Evolutionary conservation across 2,329 filamentous ascomycete genomes (phyloP), one percentile per base, ranked within the genome.

Genomic region (Talaromyces verruculosus): DNA sequence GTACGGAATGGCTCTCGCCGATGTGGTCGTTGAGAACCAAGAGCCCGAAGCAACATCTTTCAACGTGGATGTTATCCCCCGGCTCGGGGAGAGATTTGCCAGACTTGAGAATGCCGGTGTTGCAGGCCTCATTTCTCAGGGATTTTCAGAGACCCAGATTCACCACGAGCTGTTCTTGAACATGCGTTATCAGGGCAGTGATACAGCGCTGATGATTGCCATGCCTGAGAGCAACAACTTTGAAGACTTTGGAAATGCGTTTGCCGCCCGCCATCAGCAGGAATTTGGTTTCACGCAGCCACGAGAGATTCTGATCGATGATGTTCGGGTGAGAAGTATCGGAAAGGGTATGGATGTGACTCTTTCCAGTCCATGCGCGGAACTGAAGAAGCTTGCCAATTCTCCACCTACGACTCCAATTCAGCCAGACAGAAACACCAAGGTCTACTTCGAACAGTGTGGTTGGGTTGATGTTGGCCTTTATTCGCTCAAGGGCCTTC

Each of bases 151-250:
- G 0, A 70, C 75, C 8, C 72, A 72, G 0, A 71, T 83, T 43
- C 45, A 67, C 2, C 68, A 74, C 8, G 74, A 79, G 19, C 73
- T 77, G 35, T 79, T 75, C 19, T 72, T 83, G 1, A 78, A 78
- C 41, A 71, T 83, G 57, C 72, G 79, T 55, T 83, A 82, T 59
- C 77, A 80, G 60, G 81, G 81, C 22, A 81, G 77, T 15, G 80
- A 83, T 64, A 81, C 79, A 1, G 76, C 73, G 5, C 69, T 84
- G 8, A 78, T 80, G 72, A 78, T 83, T 3, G 69, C 76, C 0
- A 71, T 74, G 10, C 75, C 77, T 2, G 67, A 67, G 11, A 39
- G 35, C 35, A 39, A 39, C 35, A 39, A 39, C 35, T 39, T 39
- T 39, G 35, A 39, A 39, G 35, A 39, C 35, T 39, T 39, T 39